Conservation (phyloP, 345 rosid species). For the Rhodomyrtus tomentosa region DNA sequence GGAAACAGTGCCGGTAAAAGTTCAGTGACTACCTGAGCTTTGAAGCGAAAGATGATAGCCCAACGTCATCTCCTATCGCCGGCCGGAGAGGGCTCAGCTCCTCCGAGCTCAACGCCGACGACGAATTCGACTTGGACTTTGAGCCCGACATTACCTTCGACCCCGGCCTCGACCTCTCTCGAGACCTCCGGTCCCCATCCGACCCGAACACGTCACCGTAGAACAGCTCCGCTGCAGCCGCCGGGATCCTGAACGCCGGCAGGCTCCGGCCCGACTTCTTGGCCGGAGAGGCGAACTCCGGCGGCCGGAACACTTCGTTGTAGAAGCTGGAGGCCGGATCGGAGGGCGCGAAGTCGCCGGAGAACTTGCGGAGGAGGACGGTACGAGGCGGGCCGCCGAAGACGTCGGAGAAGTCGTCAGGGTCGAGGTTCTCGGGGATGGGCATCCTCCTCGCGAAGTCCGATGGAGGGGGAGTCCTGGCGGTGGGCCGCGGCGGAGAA, state of each 20-base stretch:
- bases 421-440: constrained; percentile 8
- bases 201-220: constrained; percentile 57
- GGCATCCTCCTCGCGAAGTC: background rate
- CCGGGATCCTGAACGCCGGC: constrained; percentile 66
- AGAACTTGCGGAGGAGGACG: constrained; percentile 44
- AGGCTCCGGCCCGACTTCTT: constrained; percentile 35
- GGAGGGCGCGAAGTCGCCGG: constrained; percentile 36
- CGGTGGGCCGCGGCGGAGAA: constrained; percentile 41
- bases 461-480: background rate
- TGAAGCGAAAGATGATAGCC: constrained; percentile 64
- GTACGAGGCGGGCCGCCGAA: constrained; percentile 89
- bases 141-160: constrained; percentile 46
- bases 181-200: constrained; percentile 22
- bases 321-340: constrained; percentile 27
- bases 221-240: constrained; percentile 33
- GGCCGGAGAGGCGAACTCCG: constrained; percentile 17
- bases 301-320: constrained; percentile 55
- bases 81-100: constrained; percentile 70
- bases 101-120: constrained; percentile 71
- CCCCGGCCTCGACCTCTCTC: constrained; percentile 40
- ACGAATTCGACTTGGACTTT: constrained; percentile 50
- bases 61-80: constrained; percentile 45
- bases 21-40: constrained; percentile 50
- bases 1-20: background rate
- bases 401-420: constrained; percentile 74